Evolutionary conservation across 148 eudicot species (phyloP).

Genomic region (Agrostemma githago): DNA sequence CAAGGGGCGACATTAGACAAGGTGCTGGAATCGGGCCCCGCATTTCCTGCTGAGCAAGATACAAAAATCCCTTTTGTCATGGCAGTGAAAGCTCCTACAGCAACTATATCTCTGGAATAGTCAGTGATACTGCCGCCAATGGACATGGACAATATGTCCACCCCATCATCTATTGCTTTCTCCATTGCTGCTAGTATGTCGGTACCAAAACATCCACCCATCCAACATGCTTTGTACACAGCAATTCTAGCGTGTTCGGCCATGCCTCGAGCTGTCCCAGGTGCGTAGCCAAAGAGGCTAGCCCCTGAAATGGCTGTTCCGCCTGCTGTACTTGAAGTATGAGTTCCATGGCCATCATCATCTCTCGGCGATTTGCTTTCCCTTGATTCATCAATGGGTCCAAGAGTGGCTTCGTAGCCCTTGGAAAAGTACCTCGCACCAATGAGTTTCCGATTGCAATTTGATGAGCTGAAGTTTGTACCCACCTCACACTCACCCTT

Average conservation of each 20-base stretch:
- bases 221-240: constrained; percentile 74
- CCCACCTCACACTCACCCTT: constrained; percentile 67
- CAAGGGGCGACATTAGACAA: constrained; percentile 83
- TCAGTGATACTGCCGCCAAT: constrained; percentile 58
- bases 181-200: constrained; percentile 87
- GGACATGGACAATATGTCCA: constrained; percentile 64
- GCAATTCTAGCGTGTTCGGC: constrained; percentile 69
- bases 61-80: constrained; percentile 56
- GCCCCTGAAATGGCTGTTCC: constrained; percentile 61
- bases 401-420: constrained; percentile 64
- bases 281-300: constrained; percentile 65
- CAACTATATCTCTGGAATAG: constrained; percentile 52
- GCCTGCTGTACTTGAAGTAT: constrained; percentile 81
- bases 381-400: constrained; percentile 48
- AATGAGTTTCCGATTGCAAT: constrained; percentile 65
- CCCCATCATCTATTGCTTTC: constrained; percentile 71
- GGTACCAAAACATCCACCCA: constrained; percentile 61
- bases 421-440: constrained; percentile 72
- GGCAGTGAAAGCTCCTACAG: constrained; percentile 73
- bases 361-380: constrained; percentile 83
- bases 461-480: constrained; percentile 40
- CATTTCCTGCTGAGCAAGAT: constrained; percentile 75
- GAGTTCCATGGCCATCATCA: constrained; percentile 93
- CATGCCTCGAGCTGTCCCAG: constrained; percentile 84
- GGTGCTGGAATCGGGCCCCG: constrained; percentile 57